Percentiles rank a stretch among this genome's conserved stretches.
Conservation (phyloP, 192 early-diverging fungal genomes). For the Funneliformis mosseae region DNA sequence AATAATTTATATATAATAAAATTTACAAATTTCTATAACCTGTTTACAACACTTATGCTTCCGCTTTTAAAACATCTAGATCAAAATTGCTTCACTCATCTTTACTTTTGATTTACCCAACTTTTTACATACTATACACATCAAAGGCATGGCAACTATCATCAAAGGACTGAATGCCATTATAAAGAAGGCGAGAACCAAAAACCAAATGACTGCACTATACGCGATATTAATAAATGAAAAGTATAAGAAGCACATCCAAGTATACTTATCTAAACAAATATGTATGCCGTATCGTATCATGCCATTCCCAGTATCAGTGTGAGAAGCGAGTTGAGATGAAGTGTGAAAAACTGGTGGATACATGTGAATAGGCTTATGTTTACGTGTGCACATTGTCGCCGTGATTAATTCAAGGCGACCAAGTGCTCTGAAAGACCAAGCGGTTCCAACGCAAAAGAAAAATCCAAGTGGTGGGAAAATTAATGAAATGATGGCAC, state of each 20-base stretch:
- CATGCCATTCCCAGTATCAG: not conserved
- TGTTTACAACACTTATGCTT: no score
- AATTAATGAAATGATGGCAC: no score
- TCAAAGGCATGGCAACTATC: not conserved
- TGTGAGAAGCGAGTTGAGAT: no score
- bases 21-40: no score
- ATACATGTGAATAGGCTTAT: no score
- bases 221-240: not conserved
- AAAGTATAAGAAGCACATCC: not conserved
- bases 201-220: not conserved
- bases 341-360: no score
- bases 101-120: not conserved
- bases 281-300: not conserved
- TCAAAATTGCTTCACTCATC: not conserved
- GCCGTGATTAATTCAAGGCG: no score
- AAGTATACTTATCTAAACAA: not conserved
- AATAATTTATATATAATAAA: no score
- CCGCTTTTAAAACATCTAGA: no score
- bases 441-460: not conserved
- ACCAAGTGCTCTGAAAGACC: no score
- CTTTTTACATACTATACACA: not conserved
- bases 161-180: not conserved
- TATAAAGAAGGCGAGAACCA: not conserved
- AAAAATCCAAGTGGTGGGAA: not conserved
- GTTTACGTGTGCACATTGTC: no score